These are phyloP conservation scores for Haplosporangium sp. DNA, from an alignment of 371 early-diverging fungal species.

Conservation along the genomic window DNA sequence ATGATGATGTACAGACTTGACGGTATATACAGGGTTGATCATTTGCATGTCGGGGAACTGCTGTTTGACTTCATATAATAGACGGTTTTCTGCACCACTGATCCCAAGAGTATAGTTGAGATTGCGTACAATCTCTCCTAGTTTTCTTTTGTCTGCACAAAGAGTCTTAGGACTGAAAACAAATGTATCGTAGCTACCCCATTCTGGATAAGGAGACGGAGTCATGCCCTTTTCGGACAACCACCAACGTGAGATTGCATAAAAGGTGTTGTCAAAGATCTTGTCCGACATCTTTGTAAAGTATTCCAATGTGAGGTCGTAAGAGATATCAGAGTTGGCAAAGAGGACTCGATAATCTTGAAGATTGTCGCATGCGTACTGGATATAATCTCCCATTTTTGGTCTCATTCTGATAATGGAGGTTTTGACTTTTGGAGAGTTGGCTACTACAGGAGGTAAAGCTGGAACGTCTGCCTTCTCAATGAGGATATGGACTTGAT, in stretches of 20 bases:
- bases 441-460: background rate
- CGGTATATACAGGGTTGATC: too few species aligned
- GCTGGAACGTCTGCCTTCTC: background rate
- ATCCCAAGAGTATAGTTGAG: too few species aligned
- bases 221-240: background rate
- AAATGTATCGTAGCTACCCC: too few species aligned
- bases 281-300: background rate
- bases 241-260: constrained; percentile 17
- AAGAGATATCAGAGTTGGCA: constrained; percentile 16
- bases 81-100: too few species aligned
- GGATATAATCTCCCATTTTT: constrained; percentile 16
- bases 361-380: constrained; percentile 9
- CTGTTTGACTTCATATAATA: too few species aligned
- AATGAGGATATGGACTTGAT: constrained; percentile 13
- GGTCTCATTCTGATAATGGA: background rate
- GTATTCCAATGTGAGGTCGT: constrained; percentile 11
- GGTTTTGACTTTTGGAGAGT: background rate
- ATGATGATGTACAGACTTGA: too few species aligned
- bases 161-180: too few species aligned
- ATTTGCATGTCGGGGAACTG: too few species aligned
- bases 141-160: too few species aligned
- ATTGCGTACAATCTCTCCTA: too few species aligned
- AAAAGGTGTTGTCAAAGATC: constrained; percentile 8
- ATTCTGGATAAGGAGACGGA: too few species aligned
- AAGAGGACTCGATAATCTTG: constrained; percentile 2